phyloP scores from a whole-genome alignment of 2,329 filamentous ascomycete genomes.

The Rugonectria rugulosa region DNA sequence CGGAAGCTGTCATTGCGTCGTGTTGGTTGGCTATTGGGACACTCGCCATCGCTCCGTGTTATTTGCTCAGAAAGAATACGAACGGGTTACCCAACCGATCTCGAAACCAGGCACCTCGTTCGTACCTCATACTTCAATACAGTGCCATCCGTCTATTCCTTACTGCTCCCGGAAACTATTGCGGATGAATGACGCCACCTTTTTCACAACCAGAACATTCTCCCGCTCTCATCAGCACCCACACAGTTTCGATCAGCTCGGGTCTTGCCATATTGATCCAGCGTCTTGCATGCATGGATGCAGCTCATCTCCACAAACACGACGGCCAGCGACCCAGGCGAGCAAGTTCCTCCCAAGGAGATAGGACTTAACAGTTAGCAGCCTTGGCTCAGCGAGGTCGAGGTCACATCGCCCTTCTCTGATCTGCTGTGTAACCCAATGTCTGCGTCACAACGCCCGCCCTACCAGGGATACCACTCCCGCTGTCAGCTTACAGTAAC shows the following conservation, averaged over 20 bases:
- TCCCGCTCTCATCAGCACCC: background rate
- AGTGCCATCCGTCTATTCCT: too few relatives aligned
- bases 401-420: background rate
- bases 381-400: background rate
- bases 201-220: background rate
- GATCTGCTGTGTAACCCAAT: background rate
- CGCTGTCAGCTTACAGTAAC: background rate
- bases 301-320: background rate
- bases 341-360: background rate
- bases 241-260: background rate
- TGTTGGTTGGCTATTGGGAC: background rate
- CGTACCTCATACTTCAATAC: background rate
- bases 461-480: background rate
- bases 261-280: background rate
- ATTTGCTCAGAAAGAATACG: background rate
- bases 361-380: background rate
- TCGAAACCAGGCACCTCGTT: background rate
- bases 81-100: background rate
- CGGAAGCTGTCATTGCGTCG: background rate
- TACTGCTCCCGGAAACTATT: background rate
- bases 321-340: background rate
- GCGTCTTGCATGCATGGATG: background rate
- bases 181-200: background rate
- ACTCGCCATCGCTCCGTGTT: background rate
- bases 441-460: background rate